Evolutionary conservation across 345 rosid species (phyloP).

Genomic region (Bruguiera parviflora): DNA sequence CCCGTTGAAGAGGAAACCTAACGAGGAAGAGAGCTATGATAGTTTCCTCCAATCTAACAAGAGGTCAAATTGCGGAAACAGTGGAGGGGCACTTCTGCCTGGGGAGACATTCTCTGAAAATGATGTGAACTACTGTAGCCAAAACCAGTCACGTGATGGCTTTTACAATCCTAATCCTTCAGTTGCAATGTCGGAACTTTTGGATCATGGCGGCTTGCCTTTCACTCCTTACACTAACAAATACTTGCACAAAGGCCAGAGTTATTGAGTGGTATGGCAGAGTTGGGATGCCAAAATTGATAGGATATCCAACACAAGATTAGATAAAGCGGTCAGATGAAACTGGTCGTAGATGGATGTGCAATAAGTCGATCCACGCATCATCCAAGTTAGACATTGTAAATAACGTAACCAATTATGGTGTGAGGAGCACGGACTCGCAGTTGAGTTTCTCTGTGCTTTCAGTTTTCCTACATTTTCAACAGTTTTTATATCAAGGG

Average conservation of each 20-base stretch:
- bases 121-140: conserved; percentile 18
- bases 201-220: conserved; percentile 24
- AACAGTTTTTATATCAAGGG: too few relatives aligned
- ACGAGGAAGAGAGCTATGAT: conserved; percentile 19
- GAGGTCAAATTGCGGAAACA: conserved; percentile 11
- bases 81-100: conserved; percentile 13
- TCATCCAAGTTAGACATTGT: too few relatives aligned
- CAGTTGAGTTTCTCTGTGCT: too few relatives aligned
- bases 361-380: too few relatives aligned
- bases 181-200: conserved; percentile 23
- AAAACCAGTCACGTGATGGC: conserved; percentile 22
- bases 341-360: too few relatives aligned
- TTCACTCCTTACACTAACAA: conserved; percentile 17
- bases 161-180: conserved; percentile 21
- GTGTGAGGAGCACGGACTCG: too few relatives aligned
- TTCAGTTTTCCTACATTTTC: too few relatives aligned
- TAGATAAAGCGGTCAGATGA: background rate
- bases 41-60: conserved; percentile 15
- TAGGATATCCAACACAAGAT: conserved; percentile 13
- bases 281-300: background rate
- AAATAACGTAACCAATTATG: too few relatives aligned
- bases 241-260: background rate
- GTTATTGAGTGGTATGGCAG: background rate
- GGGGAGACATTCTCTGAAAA: conserved; percentile 3
- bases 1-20: conserved; percentile 27